Conservation (phyloP, 805 yeast species). For the Metschnikowia proteae region DNA sequence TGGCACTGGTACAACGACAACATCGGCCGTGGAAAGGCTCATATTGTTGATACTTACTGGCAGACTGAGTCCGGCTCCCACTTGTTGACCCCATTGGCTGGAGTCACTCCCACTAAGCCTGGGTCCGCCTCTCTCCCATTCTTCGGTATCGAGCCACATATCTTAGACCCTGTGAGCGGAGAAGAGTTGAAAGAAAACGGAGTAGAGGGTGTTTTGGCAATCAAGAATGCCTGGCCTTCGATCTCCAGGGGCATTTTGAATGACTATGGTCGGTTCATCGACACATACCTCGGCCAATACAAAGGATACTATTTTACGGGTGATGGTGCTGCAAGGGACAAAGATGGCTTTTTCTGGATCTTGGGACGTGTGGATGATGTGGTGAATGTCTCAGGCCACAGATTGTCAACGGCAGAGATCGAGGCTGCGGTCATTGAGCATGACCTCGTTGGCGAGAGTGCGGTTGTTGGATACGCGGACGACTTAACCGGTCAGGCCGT, state of each 20-base stretch:
- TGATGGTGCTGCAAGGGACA: constrained; percentile 97
- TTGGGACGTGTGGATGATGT: constrained; percentile 98
- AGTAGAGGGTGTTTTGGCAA: constrained; percentile 94
- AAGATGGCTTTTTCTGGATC: constrained; percentile 96
- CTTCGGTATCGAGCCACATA: constrained; percentile 87
- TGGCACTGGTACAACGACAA: constrained; percentile 98
- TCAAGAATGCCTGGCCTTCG: constrained; percentile 94
- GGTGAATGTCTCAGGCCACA: constrained; percentile 95
- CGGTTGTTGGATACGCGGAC: constrained; percentile 94
- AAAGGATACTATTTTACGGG: constrained; percentile 95
- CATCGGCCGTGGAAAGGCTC: constrained; percentile 86
- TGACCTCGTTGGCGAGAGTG: constrained; percentile 81
- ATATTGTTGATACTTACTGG: constrained; percentile 96
- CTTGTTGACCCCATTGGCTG: constrained; percentile 90
- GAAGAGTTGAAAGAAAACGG: constrained; percentile 79
- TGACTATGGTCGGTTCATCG: constrained; percentile 80
- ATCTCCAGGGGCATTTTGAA: constrained; percentile 95
- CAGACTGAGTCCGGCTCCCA: constrained; percentile 98
- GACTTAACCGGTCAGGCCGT: constrained; percentile 98
- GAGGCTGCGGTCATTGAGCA: constrained; percentile 87
- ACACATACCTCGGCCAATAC: constrained; percentile 90
- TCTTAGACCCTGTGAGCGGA: constrained; percentile 92
- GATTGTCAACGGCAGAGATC: constrained; percentile 97
- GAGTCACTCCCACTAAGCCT: constrained; percentile 92
- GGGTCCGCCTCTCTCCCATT: constrained; percentile 97